Evolutionary conservation across 2,329 filamentous ascomycete genomes (phyloP).

Genomic region (Fusarium albidum): DNA sequence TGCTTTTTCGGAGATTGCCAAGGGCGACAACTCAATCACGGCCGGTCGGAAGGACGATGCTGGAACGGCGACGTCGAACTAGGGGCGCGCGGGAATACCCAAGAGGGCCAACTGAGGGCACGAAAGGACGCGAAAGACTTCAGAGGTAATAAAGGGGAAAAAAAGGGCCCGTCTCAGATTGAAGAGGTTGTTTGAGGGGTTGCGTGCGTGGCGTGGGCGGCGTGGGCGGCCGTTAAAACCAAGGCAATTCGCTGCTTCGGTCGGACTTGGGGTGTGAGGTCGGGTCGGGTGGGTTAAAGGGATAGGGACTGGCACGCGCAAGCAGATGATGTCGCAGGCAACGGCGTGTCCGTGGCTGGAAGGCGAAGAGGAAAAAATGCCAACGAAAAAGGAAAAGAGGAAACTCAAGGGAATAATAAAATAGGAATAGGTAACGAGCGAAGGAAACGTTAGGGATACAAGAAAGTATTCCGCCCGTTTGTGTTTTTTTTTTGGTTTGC

Average conservation of each 20-base stretch:
- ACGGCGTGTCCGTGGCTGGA: conserved; percentile 16
- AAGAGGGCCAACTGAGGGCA: conserved; percentile 21
- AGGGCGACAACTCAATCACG: conserved; percentile 22
- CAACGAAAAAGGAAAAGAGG: conserved; percentile 7
- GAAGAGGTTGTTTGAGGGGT: conserved; percentile 14
- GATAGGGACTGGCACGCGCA: conserved; percentile 24
- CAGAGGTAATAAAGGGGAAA: conserved; percentile 22
- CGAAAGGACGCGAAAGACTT: conserved; percentile 22
- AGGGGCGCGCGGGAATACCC: conserved; percentile 23
- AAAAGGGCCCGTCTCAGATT: conserved; percentile 29
- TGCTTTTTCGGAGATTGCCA: conserved; percentile 14
- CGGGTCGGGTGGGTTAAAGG: conserved; percentile 23
- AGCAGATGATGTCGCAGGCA: conserved; percentile 5
- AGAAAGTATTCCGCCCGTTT: conserved; percentile 15
- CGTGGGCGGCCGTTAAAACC: conserved; percentile 12
- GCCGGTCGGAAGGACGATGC: conserved; percentile 15
- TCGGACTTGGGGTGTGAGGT: conserved; percentile 21
- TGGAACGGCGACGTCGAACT: conserved; percentile 9
- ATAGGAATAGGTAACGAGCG: conserved; percentile 21
- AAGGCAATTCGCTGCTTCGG: conserved; percentile 25
- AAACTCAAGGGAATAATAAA: background rate
- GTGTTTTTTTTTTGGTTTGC: conserved; percentile 14
- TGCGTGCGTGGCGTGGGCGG: conserved; percentile 12
- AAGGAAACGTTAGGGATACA: conserved; percentile 21
- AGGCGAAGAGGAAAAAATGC: background rate